Base-by-base conservation (phyloP, 2,329 filamentous ascomycete genomes). In the Pseudohalonectria lignicola region DNA sequence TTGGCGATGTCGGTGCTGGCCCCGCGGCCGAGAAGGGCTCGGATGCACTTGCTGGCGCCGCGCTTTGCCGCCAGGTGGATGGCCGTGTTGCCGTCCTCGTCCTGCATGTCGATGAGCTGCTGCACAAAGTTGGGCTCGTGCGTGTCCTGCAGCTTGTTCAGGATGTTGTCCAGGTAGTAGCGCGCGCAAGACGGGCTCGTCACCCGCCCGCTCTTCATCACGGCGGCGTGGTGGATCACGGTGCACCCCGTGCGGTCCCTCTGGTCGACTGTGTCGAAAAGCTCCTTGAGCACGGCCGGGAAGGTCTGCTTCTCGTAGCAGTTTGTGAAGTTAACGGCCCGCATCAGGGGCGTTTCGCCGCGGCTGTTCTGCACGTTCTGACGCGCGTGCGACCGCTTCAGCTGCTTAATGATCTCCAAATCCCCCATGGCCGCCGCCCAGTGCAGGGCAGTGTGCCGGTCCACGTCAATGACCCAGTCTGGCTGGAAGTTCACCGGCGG, bases 391-490 rank as follows among this genome's bases (percentile, higher is more conserved):
- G 88, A 86, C 30, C 78, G 73, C 49, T 92, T 82, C 15, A 98
- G 68, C 56, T 94, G 83, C 56, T 82, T 86, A 44, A 95, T 86
- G 13, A 96, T 85, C 35, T 90, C 84, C 21, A 95, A 69, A 48
- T 96, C 92, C 41, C 92, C 92, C 90, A 98, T 98, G 18, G 92
- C 86, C 38, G 86, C 87, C 15, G 88, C 92, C 92, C 92, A 98
- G 55, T 98, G 92, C 47, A 98, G 73, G 5, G 90, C 88, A 3
- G 87, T 94, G 53, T 96, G 88, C 9, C 82, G 81, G 50, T 94
- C 87, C 31, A 87, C 83, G 55, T 98, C 92, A 45, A 98, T 95
- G n/a, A 81, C 71, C 57, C 86, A 84, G 59, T 98, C 83, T 5
- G 93, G 79, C 53, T 94, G 81, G 51, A 94, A 94, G 54, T 86